A percentile compares a stretch with the other conserved stretches of the same genome.
These are phyloP conservation scores for Arthroderma sp. DNA, from an alignment of 2,329 filamentous ascomycete genomes.

Conservation along the genomic window DNA sequence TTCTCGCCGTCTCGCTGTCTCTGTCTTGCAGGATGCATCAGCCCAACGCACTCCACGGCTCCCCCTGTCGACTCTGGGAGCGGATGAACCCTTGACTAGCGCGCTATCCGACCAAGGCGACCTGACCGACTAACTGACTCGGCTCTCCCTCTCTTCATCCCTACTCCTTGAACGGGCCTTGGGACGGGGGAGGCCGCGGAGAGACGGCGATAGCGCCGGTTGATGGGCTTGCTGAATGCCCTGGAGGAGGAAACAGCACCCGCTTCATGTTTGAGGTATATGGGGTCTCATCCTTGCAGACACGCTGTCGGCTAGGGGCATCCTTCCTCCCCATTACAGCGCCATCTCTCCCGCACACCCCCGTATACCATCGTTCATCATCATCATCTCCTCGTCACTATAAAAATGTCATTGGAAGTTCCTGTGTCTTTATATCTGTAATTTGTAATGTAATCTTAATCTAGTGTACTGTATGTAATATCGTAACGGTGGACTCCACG, in stretches of 20 bases:
- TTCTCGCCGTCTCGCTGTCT: too few relatives aligned
- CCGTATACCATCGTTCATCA: background rate
- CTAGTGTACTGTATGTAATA: background rate
- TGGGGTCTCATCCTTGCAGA: background rate
- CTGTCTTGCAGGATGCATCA: too few relatives aligned
- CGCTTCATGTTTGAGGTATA: slow-evolving; percentile 1
- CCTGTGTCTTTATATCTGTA: too few relatives aligned
- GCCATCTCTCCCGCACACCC: background rate
- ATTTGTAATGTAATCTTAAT: too few relatives aligned
- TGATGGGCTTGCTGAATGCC: background rate
- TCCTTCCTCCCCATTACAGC: background rate
- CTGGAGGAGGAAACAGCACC: background rate
- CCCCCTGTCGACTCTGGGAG: too few relatives aligned
- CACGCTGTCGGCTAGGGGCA: background rate
- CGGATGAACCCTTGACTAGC: background rate
- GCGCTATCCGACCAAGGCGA: background rate
- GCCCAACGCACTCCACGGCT: too few relatives aligned
- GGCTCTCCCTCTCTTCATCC: background rate
- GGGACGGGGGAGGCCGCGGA: background rate
- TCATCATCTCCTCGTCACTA: background rate
- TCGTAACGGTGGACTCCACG: background rate
- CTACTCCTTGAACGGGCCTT: background rate
- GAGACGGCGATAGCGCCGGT: background rate
- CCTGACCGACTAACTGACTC: background rate
- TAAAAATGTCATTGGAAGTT: too few relatives aligned